Evolutionary conservation across 768 basidiomycete species (phyloP).

Genomic region (Trametes meyenii): DNA sequence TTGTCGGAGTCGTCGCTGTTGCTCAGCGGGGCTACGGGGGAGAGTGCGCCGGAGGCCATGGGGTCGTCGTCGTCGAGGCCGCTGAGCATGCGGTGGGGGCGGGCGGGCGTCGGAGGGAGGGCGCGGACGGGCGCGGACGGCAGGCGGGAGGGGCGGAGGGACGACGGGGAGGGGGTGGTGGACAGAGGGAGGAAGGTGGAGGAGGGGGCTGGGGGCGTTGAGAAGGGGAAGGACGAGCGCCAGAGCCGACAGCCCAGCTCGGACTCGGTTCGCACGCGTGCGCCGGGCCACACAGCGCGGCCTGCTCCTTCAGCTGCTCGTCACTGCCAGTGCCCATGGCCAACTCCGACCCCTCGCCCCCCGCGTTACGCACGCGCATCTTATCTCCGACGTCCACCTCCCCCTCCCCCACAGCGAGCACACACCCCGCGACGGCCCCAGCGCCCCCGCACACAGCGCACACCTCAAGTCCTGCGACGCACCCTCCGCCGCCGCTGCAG

Average conservation of each 20-base stretch:
- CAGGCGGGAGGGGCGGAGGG: constrained; percentile 29
- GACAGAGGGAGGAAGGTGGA: constrained; percentile 33
- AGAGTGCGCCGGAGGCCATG: constrained; percentile 29
- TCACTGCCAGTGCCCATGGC: constrained; percentile 32
- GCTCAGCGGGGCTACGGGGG: constrained; percentile 30
- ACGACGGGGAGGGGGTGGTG: constrained; percentile 30
- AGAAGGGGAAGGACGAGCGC: constrained; percentile 38
- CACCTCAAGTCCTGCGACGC: too few relatives aligned
- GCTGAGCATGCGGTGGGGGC: constrained; percentile 29
- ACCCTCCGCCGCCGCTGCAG: not conserved
- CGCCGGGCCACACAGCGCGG: constrained; percentile 38
- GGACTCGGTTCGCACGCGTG: constrained; percentile 43
- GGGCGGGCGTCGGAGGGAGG: constrained; percentile 9
- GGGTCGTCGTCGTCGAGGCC: constrained; percentile 29
- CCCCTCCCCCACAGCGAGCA: not conserved
- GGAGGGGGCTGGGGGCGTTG: constrained; percentile 35
- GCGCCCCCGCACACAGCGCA: constrained; percentile 4
- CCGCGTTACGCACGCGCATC: constrained; percentile 2
- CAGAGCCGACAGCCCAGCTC: constrained; percentile 39
- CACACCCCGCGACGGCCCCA: not conserved
- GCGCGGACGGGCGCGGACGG: constrained; percentile 26
- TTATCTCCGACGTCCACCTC: constrained; percentile 10
- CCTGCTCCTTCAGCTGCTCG: constrained; percentile 30
- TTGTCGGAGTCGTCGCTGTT: constrained; percentile 48
- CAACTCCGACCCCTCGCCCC: constrained; percentile 8